Base-by-base conservation (phyloP, 2,329 filamentous ascomycete genomes). In the Pyrenochaeta sp. region DNA sequence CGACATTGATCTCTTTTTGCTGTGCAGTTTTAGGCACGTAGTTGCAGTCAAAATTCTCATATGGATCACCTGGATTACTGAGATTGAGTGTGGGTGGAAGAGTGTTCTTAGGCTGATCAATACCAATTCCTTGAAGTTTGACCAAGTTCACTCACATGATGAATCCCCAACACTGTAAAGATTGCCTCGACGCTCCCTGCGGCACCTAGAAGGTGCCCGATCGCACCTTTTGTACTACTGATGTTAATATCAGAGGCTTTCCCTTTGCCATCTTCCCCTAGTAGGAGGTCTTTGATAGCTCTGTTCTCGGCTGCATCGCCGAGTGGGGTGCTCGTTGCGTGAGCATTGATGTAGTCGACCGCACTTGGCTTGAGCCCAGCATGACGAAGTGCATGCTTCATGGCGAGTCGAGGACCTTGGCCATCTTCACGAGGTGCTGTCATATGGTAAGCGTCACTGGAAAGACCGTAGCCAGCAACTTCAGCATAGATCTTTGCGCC, bases 281-380 rank as follows among this genome's bases (percentile, higher is more conserved):
- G 79, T 78, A 98, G 87, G 33, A 99, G 76, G 0, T 85, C 78
- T 56, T 87, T 88, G 64, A 98, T 94, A 0, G 95, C 95, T 7
- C 82, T 79, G 45, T 94, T 94, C 77, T 99, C 95, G 1, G 95
- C 94, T 18, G 85, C 84, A 77, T 99, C 95, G 0, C 95, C 95
- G 2, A 98, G 83, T 6, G 82, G 75, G 0, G 94, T 99, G 18
- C 90, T 91, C 1, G 95, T 99, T 0, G 94, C 95, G 72, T 99
- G 95, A 1, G 95, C 95, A 69, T 98, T 99, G 71, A 99, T 85
- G 73, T 99, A 99, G 73, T 93, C 91, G 4, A 99, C 87, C 35
- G 87, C 78, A 0, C 77, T 77, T 0, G 95, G 93, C 45, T 81
- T 81, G 32, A 96, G 69, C 0, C 82, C 77, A 0, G 92, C 92